A percentile compares a stretch with the other conserved stretches of the same genome.
Conservation (phyloP, 371 early-diverging fungal species). For the Mucor sp. region DNA sequence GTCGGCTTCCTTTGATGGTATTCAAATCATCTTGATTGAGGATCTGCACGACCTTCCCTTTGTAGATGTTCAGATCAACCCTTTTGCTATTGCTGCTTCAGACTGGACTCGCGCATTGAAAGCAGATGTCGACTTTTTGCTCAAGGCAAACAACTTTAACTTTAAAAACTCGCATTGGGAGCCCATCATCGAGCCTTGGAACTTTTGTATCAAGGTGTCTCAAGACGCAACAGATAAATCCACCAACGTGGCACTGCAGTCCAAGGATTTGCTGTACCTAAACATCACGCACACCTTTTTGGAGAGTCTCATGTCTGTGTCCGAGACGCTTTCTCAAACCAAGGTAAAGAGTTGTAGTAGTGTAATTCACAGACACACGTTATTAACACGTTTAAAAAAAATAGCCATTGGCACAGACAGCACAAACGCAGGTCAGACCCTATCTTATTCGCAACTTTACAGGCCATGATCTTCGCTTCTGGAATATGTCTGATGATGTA, state of each 20-base stretch:
- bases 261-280: slow-evolving; percentile 66
- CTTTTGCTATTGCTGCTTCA: slow-evolving; percentile 62
- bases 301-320: slow-evolving; percentile 60
- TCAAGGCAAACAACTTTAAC: slow-evolving; percentile 87
- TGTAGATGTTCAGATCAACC: slow-evolving; percentile 69
- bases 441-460: slow-evolving; percentile 77
- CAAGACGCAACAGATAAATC: slow-evolving; percentile 35
- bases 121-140: slow-evolving; percentile 68
- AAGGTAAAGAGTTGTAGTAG: no score
- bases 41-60: slow-evolving; percentile 81
- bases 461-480: slow-evolving; percentile 75
- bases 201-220: slow-evolving; percentile 39
- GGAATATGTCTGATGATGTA: slow-evolving; percentile 68
- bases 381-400: not conserved
- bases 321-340: slow-evolving; percentile 29
- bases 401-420: slow-evolving; percentile 36
- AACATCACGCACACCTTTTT: slow-evolving; percentile 77
- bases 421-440: slow-evolving; percentile 52
- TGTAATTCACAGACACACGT: no score
- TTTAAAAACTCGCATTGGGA: slow-evolving; percentile 92
- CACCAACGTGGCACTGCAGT: slow-evolving; percentile 48
- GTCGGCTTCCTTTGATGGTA: slow-evolving; percentile 55
- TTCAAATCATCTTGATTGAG: slow-evolving; percentile 79
- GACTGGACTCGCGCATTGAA: slow-evolving; percentile 79
- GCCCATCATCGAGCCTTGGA: slow-evolving; percentile 84